Evolutionary conservation across 1,284 basidiomycete genomes (phyloP).

Genomic region (Malassezia dermatis): DNA sequence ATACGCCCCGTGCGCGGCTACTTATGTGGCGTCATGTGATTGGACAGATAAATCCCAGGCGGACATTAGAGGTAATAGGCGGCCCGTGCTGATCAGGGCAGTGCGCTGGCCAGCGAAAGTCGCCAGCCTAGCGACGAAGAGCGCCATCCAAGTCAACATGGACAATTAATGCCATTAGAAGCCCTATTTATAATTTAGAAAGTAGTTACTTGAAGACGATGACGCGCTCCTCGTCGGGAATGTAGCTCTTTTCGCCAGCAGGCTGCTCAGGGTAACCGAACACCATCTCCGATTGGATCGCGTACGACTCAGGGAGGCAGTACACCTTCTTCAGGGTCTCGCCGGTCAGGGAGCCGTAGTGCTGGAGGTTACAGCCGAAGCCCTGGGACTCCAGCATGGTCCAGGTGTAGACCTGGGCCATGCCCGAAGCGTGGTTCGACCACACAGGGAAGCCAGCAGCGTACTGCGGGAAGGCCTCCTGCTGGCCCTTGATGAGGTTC

Average conservation of each 20-base stretch:
- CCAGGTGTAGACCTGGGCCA: slow-evolving; percentile 51
- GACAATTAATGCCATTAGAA: background rate
- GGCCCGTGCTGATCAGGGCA: background rate
- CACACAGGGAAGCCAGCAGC: slow-evolving; percentile 47
- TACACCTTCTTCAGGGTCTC: slow-evolving; percentile 42
- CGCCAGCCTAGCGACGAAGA: too few species aligned
- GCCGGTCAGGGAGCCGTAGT: slow-evolving; percentile 32
- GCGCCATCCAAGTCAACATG: too few species aligned
- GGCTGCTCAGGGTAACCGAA: slow-evolving; percentile 49
- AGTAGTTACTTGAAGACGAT: slow-evolving; percentile 23
- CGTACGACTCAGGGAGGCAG: slow-evolving; percentile 49
- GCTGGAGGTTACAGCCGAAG: slow-evolving; percentile 51
- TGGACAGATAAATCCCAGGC: too few species aligned
- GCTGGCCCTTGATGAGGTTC: slow-evolving; percentile 27
- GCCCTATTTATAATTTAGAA: background rate
- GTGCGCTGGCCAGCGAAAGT: background rate
- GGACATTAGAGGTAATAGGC: too few species aligned
- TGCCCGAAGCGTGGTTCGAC: slow-evolving; percentile 32
- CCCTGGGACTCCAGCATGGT: slow-evolving; percentile 50
- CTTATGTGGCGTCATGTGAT: background rate
- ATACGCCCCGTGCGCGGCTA: background rate
- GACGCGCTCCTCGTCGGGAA: slow-evolving; percentile 49
- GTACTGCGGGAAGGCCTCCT: slow-evolving; percentile 49
- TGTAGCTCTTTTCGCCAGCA: slow-evolving; percentile 48
- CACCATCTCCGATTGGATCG: slow-evolving; percentile 50